phyloP scores from a whole-genome alignment of 768 basidiomycete genomes.

The Suillus weaverae region DNA sequence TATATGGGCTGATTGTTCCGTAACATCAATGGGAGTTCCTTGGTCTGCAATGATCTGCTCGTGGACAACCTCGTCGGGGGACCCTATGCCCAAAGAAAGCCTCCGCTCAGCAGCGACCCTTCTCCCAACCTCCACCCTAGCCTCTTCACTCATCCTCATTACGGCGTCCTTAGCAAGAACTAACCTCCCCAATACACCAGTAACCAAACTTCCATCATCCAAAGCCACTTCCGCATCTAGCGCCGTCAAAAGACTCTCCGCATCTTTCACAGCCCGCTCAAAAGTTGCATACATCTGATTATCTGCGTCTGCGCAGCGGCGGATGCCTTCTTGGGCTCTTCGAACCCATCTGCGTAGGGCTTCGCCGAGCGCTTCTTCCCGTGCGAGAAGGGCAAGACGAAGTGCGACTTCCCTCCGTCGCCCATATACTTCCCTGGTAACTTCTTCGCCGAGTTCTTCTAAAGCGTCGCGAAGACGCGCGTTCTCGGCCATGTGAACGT shows the following conservation, averaged over 20 bases:
- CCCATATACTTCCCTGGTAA: constrained; percentile 70
- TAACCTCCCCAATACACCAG: constrained; percentile 55
- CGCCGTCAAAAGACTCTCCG: constrained; percentile 33
- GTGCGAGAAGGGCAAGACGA: constrained; percentile 56
- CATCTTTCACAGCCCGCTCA: constrained; percentile 34
- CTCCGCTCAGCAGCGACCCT: constrained; percentile 37
- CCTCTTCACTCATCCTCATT: constrained; percentile 52
- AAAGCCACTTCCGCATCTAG: constrained; percentile 35
- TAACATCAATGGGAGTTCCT: background rate
- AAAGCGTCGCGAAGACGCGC: constrained; percentile 57
- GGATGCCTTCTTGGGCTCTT: constrained; percentile 46
- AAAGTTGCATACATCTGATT: constrained; percentile 24
- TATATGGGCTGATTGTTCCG: background rate
- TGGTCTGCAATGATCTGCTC: background rate
- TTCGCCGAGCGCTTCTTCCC: constrained; percentile 65
- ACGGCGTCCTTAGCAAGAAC: constrained; percentile 50
- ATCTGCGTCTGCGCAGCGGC: constrained; percentile 26
- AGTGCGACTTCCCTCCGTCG: constrained; percentile 69
- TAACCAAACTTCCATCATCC: constrained; percentile 20
- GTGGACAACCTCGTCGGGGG: background rate
- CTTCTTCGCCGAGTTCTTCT: constrained; percentile 70
- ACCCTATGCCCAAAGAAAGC: background rate
- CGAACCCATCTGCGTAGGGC: constrained; percentile 57
- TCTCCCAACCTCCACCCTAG: constrained; percentile 54
- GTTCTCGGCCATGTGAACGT: constrained; percentile 42